Conservation (phyloP, 2,329 filamentous ascomycete genomes). For the Chrysoporthe austroafricana region DNA sequence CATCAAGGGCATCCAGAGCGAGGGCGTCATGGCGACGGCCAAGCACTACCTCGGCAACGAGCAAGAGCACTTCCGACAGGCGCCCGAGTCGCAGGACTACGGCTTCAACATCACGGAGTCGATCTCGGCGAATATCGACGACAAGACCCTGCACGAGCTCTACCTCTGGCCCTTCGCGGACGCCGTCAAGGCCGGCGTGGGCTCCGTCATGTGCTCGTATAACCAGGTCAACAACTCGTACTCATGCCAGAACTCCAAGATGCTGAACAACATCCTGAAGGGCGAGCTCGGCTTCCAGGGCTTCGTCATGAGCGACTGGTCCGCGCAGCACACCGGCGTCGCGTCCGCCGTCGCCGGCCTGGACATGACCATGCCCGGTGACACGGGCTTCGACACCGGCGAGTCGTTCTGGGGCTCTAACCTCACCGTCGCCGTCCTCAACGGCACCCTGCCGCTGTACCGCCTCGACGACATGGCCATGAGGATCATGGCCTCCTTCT, state of each 20-base stretch:
- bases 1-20: constrained; percentile 78
- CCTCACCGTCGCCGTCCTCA: constrained; percentile 83
- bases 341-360: constrained; percentile 65
- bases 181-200: constrained; percentile 59
- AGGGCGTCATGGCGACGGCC: constrained; percentile 77
- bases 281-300: constrained; percentile 69
- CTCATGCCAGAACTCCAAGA: constrained; percentile 66
- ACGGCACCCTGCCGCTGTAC: constrained; percentile 86
- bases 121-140: constrained; percentile 57
- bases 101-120: constrained; percentile 67
- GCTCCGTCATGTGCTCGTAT: constrained; percentile 57
- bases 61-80: constrained; percentile 77
- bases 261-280: constrained; percentile 67
- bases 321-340: constrained; percentile 72
- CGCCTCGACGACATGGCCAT: constrained; percentile 90
- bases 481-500: constrained; percentile 75
- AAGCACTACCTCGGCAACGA: constrained; percentile 75
- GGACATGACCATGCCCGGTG: constrained; percentile 90
- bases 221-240: constrained; percentile 70
- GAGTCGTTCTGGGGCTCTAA: constrained; percentile 83
- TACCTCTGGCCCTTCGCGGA: constrained; percentile 70
- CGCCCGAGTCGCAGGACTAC: constrained; percentile 56
- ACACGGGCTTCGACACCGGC: constrained; percentile 75
- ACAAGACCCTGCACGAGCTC: constrained; percentile 64
- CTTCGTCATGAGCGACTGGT: constrained; percentile 61